These are phyloP conservation scores for Sindora glabra DNA, from an alignment of 306 rosid genomes.

Conservation along the genomic window DNA sequence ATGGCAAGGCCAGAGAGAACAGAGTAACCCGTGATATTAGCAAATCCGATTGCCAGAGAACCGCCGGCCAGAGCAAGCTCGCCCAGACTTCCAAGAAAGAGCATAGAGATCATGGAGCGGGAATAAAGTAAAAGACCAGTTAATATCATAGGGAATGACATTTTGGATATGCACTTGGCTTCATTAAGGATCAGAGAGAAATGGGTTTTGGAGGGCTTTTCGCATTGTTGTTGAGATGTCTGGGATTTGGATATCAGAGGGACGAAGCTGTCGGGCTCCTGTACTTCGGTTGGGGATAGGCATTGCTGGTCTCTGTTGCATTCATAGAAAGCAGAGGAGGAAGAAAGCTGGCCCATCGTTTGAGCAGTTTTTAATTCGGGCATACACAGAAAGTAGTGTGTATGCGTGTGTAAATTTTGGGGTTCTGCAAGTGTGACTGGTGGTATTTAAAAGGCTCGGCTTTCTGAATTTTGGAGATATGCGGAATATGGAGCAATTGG, in stretches of 20 bases:
- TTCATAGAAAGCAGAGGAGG: not conserved
- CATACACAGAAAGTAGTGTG: not conserved
- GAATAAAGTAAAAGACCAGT: conserved; percentile 21
- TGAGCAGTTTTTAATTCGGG: not conserved
- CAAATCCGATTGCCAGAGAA: conserved; percentile 30
- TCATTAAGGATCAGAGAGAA: not conserved
- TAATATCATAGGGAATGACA: conserved; percentile 17
- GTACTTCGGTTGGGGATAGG: not conserved
- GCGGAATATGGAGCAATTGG: not conserved
- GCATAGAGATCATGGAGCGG: conserved; percentile 33
- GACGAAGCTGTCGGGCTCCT: not conserved
- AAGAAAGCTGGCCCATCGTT: conserved; percentile 10
- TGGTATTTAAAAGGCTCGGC: not conserved
- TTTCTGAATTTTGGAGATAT: not conserved
- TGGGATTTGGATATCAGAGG: not conserved
- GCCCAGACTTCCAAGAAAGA: conserved; percentile 30
- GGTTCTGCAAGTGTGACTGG: not conserved
- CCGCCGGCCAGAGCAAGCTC: conserved; percentile 29
- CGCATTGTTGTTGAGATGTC: not conserved
- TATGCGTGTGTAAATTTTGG: not conserved
- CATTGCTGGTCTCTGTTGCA: not conserved
- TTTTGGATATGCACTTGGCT: conserved; percentile 18
- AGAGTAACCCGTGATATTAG: conserved; percentile 30
- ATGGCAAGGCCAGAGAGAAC: conserved; percentile 40
- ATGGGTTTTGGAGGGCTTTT: not conserved